A percentile compares a stretch with the other conserved stretches of the same genome.
Evolutionary conservation across 495 filamentous ascomycete genomes (phyloP).

Genomic region (Neurospora discreta): DNA sequence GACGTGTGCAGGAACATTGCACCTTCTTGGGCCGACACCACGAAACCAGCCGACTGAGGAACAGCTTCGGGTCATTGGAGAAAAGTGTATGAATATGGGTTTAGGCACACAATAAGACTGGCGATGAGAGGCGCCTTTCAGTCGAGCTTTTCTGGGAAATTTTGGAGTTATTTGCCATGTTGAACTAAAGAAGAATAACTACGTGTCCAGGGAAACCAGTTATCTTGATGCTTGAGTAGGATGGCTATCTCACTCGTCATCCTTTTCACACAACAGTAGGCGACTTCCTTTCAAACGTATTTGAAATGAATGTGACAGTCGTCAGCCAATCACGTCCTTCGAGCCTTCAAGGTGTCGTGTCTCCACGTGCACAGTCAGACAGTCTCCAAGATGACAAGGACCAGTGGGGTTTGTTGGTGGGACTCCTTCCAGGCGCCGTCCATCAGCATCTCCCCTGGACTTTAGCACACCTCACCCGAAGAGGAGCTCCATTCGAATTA

Average conservation of each 20-base stretch:
- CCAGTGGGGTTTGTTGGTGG: conserved; percentile 2
- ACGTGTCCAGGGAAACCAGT: background rate
- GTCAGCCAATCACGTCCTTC: background rate
- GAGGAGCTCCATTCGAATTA: background rate
- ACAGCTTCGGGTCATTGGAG: background rate
- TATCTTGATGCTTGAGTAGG: background rate
- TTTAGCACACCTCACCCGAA: background rate
- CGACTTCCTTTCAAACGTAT: background rate
- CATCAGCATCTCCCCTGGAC: background rate
- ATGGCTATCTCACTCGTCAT: background rate
- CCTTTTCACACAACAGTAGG: background rate
- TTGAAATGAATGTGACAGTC: background rate
- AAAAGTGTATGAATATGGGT: background rate
- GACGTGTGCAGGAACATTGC: conserved; percentile 66
- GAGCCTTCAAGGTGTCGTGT: background rate
- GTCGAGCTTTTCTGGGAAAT: background rate
- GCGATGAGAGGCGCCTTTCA: background rate
- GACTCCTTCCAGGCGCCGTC: background rate
- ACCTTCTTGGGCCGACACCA: conserved; percentile 75
- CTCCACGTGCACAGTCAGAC: background rate
- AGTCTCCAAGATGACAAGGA: conserved; percentile 1
- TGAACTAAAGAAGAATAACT: background rate
- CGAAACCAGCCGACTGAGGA: conserved; percentile 47
- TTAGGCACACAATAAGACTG: background rate
- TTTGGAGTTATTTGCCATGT: background rate